Conservation (phyloP, 441 rosid species). For the Brassica balearica region DNA sequence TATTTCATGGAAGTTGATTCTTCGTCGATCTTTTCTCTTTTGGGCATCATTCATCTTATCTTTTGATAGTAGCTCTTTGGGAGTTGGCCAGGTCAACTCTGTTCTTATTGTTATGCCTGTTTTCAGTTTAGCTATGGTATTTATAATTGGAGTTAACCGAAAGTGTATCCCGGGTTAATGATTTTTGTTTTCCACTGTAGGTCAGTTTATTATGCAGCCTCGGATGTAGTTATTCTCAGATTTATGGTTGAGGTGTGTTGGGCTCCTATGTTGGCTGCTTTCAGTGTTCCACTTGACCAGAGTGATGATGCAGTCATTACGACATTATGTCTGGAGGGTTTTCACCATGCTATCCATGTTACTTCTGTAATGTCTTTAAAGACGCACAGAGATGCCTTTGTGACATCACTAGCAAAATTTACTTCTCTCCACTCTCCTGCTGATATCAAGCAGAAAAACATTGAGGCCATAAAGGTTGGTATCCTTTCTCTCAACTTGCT, state of each 20-base stretch:
- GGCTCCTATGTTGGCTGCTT: constrained; percentile 99
- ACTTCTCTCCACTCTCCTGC: constrained; percentile 99
- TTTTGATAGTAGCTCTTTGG: constrained; percentile 25
- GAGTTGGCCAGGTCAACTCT: constrained; percentile 27
- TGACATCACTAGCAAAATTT: constrained; percentile 97
- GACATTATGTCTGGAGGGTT: constrained; percentile 77
- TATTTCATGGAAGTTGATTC: constrained; percentile 24
- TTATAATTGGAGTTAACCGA: background rate
- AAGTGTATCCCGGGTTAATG: constrained; percentile 36
- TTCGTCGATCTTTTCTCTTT: constrained; percentile 22
- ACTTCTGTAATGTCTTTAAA: constrained; percentile 99
- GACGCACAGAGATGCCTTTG: constrained; percentile 99
- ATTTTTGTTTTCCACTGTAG: constrained; percentile 59
- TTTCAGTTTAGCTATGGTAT: constrained; percentile 5
- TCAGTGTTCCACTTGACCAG: constrained; percentile 98
- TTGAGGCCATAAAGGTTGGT: constrained; percentile 92
- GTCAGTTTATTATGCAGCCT: constrained; percentile 98
- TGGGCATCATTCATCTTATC: constrained; percentile 28
- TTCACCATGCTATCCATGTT: constrained; percentile 92
- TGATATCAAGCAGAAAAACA: constrained; percentile 92
- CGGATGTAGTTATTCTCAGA: constrained; percentile 92
- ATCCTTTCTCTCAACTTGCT: constrained; percentile 24
- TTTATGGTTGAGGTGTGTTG: constrained; percentile 99
- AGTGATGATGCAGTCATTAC: constrained; percentile 59
- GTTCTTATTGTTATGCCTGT: constrained; percentile 11